Conservation (phyloP, 148 eudicot genomes). For the Polygonum aviculare region DNA sequence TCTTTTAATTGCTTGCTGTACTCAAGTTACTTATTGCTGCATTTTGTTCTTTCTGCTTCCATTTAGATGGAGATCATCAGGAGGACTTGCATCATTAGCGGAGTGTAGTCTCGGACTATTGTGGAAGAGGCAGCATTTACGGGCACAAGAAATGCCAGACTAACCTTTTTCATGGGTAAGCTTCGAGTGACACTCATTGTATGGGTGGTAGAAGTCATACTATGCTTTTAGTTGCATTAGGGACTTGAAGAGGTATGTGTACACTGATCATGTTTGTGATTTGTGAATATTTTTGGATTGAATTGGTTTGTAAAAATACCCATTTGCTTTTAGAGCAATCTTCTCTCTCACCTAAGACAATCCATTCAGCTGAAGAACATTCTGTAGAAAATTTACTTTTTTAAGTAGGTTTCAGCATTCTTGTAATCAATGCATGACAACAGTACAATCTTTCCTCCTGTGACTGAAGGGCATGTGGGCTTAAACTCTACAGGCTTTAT, state of each 20-base stretch:
- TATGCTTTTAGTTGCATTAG: background rate
- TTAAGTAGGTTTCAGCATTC: background rate
- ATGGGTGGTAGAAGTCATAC: background rate
- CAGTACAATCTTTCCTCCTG: background rate
- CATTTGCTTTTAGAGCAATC: background rate
- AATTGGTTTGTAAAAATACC: constrained; percentile 2
- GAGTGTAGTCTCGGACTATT: background rate
- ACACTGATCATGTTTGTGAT: background rate
- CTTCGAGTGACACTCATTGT: background rate
- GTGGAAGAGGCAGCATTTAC: background rate
- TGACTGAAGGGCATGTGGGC: background rate
- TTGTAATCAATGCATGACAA: background rate
- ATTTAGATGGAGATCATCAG: background rate
- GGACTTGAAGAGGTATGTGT: background rate
- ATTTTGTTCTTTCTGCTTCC: background rate
- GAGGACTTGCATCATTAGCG: constrained; percentile 2
- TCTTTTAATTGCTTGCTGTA: background rate
- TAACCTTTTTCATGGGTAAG: background rate
- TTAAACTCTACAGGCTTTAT: no score
- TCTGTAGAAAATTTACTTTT: background rate
- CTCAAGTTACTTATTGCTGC: background rate
- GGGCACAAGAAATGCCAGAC: background rate
- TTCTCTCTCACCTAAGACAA: background rate
- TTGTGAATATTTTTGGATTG: background rate
- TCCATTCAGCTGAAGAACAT: background rate